phyloP scores from a whole-genome alignment of 2,329 filamentous ascomycete species.

The Aotearoamyces nothofagi region DNA sequence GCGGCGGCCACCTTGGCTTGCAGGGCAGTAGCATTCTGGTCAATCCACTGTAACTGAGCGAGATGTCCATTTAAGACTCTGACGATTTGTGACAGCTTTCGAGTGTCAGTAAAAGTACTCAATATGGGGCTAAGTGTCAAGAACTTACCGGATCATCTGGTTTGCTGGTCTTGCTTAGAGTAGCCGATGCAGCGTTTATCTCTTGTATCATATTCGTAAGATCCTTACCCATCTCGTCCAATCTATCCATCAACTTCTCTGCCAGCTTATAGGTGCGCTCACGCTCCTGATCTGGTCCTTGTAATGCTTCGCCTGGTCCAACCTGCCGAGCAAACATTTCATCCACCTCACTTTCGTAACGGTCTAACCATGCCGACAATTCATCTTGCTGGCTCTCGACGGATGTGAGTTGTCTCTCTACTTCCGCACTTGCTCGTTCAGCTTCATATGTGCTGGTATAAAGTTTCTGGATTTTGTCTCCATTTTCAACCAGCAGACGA shows the following conservation, averaged over 20 bases:
- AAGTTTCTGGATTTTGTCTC: conserved; percentile 85
- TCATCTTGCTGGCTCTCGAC: conserved; percentile 93
- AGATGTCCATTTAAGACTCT: conserved; percentile 89
- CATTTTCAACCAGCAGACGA: conserved; percentile 80
- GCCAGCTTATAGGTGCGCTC: conserved; percentile 94
- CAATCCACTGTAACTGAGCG: conserved; percentile 83
- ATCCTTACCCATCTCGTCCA: conserved; percentile 90
- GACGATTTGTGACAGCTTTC: conserved; percentile 82
- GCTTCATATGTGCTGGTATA: conserved; percentile 89
- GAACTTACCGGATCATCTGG: conserved; percentile 69
- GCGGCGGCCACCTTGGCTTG: conserved; percentile 71
- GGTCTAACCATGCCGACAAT: conserved; percentile 72
- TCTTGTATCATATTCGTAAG: conserved; percentile 95
- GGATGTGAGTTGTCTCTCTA: conserved; percentile 76
- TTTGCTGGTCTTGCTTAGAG: conserved; percentile 77
- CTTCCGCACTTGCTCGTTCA: conserved; percentile 81
- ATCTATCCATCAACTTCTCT: conserved; percentile 77
- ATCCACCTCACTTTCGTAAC: conserved; percentile 85
- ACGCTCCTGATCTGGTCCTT: conserved; percentile 86
- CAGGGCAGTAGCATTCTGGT: conserved; percentile 65
- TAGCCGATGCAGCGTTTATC: conserved; percentile 86
- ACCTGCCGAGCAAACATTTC: conserved; percentile 71
- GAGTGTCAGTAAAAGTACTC: conserved; percentile 6
- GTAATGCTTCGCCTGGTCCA: conserved; percentile 58
- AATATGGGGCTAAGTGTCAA: conserved; percentile 6